Evolutionary conservation across 371 early-diverging fungal genomes (phyloP), one percentile per base, ranked within the genome.

Genomic region (Syncephalis fuscata): DNA sequence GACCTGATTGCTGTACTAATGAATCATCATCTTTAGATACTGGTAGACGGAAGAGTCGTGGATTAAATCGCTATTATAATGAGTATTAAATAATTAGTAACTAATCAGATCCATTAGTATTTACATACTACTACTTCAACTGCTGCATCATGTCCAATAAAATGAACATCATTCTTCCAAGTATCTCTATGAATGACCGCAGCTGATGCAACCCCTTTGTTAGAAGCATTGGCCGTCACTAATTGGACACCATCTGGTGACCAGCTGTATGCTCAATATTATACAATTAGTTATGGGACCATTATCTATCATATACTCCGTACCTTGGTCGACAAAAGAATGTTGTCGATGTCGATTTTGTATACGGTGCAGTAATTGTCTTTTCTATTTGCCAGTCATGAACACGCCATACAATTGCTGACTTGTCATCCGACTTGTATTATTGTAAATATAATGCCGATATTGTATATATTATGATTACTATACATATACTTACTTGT

Each of bases 191-290:
- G 60, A n/a, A 95, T 71, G 4, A 93, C 66, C 0, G 91, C 82
- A 0, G 91, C 89, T 17, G 88, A 75, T 26, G 88, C 84, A 46
- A 80, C 72, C 27, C 66, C 63, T 15, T 83, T 85, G 47, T 83
- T 88, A 49, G 83, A 84, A 0, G 92, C 94, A 59, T 92, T 89
- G 24, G 90, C 87, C 9, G 90, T 73, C 0, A 80, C 89, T 15
- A 97, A 65, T 55, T 78, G 82, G 19, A 76, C 73, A 10, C 93
- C 98, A 50, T 94, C 92, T 0, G 98, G 95, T 11, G 91, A 80
- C 98, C 98, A 97, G 53, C 88, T 77, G 44, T 17, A 46, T 47
- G 41, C 4, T 19, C 8, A 14, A 23, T 38, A 9, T 27, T 32
- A 39, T 1, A 22, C 21, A 16, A 20, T 15, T n/a, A 3, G 10